Evolutionary conservation across 2,329 filamentous ascomycete genomes (phyloP), one percentile per base, ranked within the genome.

Genomic region (Aspergillus novofumigatus): DNA sequence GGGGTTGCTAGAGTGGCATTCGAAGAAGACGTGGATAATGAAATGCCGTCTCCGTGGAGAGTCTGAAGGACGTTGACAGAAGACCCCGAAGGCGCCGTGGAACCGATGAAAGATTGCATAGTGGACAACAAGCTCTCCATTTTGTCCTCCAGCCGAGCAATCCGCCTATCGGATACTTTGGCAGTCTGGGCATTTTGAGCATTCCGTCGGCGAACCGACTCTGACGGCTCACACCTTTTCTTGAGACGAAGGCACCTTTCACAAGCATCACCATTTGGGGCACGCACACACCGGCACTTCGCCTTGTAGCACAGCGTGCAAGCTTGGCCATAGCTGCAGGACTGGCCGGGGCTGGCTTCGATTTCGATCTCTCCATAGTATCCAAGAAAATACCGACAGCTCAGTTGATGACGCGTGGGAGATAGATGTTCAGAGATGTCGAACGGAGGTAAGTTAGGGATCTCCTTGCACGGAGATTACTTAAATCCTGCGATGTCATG

Each of bases 191-290:
- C 29, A 4, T 32, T 32, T 4, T 32, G 29, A 32, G 10, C 29
- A 60, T 65, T 65, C 20, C 70, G 68, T 51, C 62, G 67, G 54
- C 73, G 73, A 59, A 68, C 51, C 25, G 70, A 70, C 20, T 73
- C 69, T 32, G 73, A 72, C 32, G 70, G 66, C 51, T 69, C 62
- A 54, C 74, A 76, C 6, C 59, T 51, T 59, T 73, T 75, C 35
- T 63, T 67, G 6, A 75, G 72, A 49, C 73, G 71, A n/a, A 69
- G 53, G 45, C 72, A 76, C 66, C 68, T 66, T 61, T 70, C 68
- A 53, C 67, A 71, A 54, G 49, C 51, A 52, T 57, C 59, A 26
- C 59, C 57, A 45, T 28, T 62, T 44, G 57, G 5, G 2, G 48
- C 17, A 53, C 60, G 59, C 45, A 71, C 66, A 59, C 69, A 71